Evolutionary conservation across 2,329 filamentous ascomycete species (phyloP), one percentile per base, ranked within the genome.

Genomic region (Aspergillus sclerotialis): DNA sequence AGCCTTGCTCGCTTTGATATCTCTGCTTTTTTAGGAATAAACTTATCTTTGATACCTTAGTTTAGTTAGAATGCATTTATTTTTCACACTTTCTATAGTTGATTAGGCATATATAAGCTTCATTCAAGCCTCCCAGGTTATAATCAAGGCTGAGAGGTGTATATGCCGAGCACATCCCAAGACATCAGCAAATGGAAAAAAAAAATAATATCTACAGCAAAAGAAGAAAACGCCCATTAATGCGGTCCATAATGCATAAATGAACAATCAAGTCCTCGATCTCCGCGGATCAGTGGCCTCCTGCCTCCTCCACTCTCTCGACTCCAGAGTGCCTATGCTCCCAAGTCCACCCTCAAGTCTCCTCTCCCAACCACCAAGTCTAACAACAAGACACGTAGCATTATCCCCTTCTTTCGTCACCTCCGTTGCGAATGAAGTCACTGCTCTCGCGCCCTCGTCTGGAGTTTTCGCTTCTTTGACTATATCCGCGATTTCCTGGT

Each of bases 401-500:
- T 82, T 82, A 48, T 81, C 77, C 2, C 72, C 76, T 30, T 76
- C 71, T 3, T 56, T 69, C 16, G 76, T 80, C 4, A 94, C 84
- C 63, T 96, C 92, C 0, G 85, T 92, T 1, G 90, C 88, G 60
- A 92, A 95, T 36, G 78, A 77, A 17, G 94, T 86, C 6, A 98
- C 76, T 41, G 82, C 78, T 38, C 73, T 73, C 1, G 87, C 80
- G 3, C 80, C 92, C 56, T 94, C 78, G 48, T 94, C 90, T 0
- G 92, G 92, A 0, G 90, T 96, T 53, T 74, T 80, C 4, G 88
- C 85, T 63, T 98, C 92, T 61, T 96, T 96, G 51, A 96, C 73
- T 19, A 96, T 80, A 56, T 98, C 92, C 18, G 95, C 89, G 42
- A 96, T 87, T 64, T 98, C 92, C 64, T 96, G 90, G 55, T 98